Conservation (phyloP, 2,329 filamentous ascomycete genomes). For the Exutisphaerella laricina region DNA sequence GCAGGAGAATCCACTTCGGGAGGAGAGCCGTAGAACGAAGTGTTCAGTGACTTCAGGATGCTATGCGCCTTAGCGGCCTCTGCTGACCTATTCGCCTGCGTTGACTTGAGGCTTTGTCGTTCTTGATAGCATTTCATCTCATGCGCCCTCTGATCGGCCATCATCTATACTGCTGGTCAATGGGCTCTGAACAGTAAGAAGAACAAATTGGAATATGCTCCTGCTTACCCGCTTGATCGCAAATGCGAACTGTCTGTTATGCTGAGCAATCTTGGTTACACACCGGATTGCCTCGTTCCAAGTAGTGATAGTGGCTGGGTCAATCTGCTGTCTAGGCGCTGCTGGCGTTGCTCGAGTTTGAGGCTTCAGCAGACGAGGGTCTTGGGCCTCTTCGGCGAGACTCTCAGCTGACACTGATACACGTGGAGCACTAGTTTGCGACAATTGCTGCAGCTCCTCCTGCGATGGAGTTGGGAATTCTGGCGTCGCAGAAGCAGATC, state of each 20-base stretch:
- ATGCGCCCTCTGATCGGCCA: conserved; percentile 57
- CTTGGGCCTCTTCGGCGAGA: conserved; percentile 7
- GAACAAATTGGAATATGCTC: conserved; percentile 1
- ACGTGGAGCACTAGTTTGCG: neutral
- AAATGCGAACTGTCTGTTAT: conserved; percentile 39
- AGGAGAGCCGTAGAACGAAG: conserved; percentile 11
- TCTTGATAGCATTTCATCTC: conserved; percentile 52
- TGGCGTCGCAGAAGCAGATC: conserved; percentile 4
- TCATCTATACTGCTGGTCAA: conserved; percentile 44
- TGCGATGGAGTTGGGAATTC: conserved; percentile 3
- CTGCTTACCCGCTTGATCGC: conserved; percentile 37
- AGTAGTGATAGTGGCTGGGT: conserved; percentile 45
- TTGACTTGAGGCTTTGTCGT: conserved; percentile 32
- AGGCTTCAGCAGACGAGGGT: conserved; percentile 23
- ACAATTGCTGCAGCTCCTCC: neutral
- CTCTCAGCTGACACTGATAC: neutral
- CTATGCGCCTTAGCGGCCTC: conserved; percentile 29
- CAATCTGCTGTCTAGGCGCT: conserved; percentile 32
- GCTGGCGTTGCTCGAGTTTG: conserved; percentile 21
- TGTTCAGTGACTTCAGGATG: conserved; percentile 29
- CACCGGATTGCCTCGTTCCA: conserved; percentile 45
- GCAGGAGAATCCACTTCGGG: conserved; percentile 12
- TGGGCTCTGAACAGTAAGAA: conserved; percentile 11
- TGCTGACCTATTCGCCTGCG: conserved; percentile 25
- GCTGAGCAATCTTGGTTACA: conserved; percentile 42